Evolutionary conservation across 768 basidiomycete species (phyloP).

Genomic region (Pleurotus eryngii): DNA sequence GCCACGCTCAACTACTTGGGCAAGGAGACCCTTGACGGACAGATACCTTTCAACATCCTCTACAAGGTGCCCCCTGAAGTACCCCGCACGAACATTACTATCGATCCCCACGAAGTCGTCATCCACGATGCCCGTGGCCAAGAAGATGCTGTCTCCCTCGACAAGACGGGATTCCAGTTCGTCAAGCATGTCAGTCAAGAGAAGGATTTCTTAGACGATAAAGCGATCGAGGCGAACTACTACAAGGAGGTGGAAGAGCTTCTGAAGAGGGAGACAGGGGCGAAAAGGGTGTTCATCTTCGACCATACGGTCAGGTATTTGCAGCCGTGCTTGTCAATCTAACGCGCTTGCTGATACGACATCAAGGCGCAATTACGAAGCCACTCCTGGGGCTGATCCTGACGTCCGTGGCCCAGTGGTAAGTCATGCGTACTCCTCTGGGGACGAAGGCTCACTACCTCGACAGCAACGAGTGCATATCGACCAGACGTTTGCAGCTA

Average conservation of each 20-base stretch:
- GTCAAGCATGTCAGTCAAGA: constrained; percentile 20
- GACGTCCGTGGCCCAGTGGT: neutral
- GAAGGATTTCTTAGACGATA: constrained; percentile 28
- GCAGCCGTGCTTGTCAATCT: neutral
- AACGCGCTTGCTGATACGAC: neutral
- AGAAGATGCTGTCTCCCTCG: constrained; percentile 26
- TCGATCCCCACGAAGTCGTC: constrained; percentile 14
- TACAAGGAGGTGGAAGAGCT: constrained; percentile 36
- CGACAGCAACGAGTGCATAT: constrained; percentile 27
- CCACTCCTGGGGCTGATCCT: neutral
- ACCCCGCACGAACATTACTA: constrained; percentile 19
- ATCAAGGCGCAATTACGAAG: neutral
- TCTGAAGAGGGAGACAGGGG: constrained; percentile 35
- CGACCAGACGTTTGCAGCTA: constrained; percentile 35
- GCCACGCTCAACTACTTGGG: constrained; percentile 5
- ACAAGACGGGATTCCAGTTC: constrained; percentile 34
- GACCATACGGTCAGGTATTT: constrained; percentile 29
- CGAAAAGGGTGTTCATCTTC: constrained; percentile 35
- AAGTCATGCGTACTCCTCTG: neutral
- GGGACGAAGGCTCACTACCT: neutral
- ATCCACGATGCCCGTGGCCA: constrained; percentile 32
- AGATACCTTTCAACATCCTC: constrained; percentile 13
- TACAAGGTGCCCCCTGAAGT: constrained; percentile 9
- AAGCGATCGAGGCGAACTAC: constrained; percentile 33
- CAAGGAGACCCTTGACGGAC: constrained; percentile 5